Conservation (phyloP, 768 basidiomycete species). For the Collybia sordida region DNA sequence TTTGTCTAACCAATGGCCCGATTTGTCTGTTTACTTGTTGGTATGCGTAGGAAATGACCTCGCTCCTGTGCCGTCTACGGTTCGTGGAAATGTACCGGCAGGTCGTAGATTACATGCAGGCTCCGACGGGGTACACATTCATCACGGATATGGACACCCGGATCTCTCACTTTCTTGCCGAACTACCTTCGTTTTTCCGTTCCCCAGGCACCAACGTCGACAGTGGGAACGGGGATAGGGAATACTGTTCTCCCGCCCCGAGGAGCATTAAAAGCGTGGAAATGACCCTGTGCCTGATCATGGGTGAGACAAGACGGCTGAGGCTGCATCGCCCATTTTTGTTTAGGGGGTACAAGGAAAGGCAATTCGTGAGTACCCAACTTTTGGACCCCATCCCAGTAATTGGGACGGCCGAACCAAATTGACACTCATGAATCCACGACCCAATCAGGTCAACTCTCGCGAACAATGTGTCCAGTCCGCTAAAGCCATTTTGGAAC, state of each 20-base stretch:
- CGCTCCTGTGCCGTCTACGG: too few relatives aligned
- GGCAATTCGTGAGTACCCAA: slow-evolving; percentile 18
- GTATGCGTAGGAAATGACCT: too few relatives aligned
- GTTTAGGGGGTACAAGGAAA: slow-evolving; percentile 22
- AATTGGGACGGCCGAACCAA: too few relatives aligned
- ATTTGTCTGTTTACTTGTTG: too few relatives aligned
- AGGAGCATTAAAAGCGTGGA: slow-evolving; percentile 14
- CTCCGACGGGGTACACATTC: slow-evolving; percentile 21
- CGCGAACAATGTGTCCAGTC: slow-evolving; percentile 22
- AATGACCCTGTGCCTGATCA: slow-evolving; percentile 21
- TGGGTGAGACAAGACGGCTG: slow-evolving; percentile 22
- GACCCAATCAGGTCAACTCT: slow-evolving; percentile 21
- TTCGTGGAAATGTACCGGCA: too few relatives aligned
- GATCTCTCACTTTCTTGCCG: slow-evolving; percentile 14
- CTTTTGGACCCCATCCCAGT: too few relatives aligned
- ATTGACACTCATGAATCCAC: too few relatives aligned
- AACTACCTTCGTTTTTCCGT: slow-evolving; percentile 13
- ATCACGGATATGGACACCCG: slow-evolving; percentile 19
- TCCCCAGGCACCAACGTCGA: too few relatives aligned
- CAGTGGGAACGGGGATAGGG: too few relatives aligned
- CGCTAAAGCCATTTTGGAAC: slow-evolving; percentile 19
- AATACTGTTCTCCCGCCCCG: not conserved
- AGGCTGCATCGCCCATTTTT: slow-evolving; percentile 23
- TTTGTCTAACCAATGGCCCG: too few relatives aligned
- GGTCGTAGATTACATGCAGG: slow-evolving; percentile 18